Percentiles rank a stretch among this genome's conserved stretches.
Evolutionary conservation across 2,329 filamentous ascomycete genomes (phyloP).

Genomic region (Stachybotrys chartarum): DNA sequence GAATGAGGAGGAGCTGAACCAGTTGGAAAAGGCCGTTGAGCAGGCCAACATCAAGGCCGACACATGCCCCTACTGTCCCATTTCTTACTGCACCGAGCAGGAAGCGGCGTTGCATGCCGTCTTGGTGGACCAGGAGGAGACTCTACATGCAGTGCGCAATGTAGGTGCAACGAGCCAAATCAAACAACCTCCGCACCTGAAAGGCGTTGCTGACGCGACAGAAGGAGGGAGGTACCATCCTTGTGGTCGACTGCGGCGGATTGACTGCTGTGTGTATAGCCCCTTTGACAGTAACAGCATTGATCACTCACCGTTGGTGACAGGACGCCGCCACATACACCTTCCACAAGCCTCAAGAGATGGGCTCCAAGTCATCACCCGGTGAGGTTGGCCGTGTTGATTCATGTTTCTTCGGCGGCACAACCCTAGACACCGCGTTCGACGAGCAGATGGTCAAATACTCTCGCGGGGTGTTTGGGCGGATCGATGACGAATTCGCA

Average conservation of each 20-base stretch:
- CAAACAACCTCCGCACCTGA: no score
- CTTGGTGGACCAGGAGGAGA: no score
- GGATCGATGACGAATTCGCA: not conserved
- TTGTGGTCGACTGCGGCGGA: not conserved
- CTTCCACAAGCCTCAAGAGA: not conserved
- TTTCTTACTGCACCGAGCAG: no score
- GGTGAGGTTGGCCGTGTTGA: not conserved
- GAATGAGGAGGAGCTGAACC: no score
- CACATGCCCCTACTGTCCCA: no score
- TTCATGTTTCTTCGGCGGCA: not conserved
- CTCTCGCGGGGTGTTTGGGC: not conserved
- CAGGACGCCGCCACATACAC: not conserved
- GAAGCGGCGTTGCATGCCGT: no score
- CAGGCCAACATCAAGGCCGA: no score
- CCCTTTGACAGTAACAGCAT: no score
- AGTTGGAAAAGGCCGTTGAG: no score
- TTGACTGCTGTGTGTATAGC: not conserved
- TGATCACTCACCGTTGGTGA: no score
- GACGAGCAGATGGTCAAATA: not conserved
- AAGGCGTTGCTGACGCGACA: not conserved
- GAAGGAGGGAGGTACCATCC: not conserved
- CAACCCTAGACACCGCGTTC: not conserved
- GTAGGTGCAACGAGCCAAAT: no score
- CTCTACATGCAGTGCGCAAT: no score
- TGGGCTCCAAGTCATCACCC: not conserved